These are phyloP conservation scores for Millerozyma miso DNA, from an alignment of 805 yeast genomes.

Conservation along the genomic window DNA sequence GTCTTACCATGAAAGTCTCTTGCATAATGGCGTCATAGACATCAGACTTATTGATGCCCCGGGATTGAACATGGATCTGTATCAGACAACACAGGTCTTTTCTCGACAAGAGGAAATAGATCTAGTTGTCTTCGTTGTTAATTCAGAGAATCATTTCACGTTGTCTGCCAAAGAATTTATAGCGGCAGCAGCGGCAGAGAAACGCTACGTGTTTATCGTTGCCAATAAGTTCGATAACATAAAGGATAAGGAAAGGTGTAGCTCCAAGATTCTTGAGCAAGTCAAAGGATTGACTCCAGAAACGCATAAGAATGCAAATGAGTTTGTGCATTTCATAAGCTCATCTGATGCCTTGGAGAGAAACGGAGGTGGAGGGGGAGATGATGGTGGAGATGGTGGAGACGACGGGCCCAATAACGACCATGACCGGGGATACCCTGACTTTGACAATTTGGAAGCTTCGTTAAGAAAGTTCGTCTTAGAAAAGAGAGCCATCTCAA, in stretches of 20 bases:
- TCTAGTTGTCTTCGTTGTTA: slow-evolving; percentile 90
- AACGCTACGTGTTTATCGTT: slow-evolving; percentile 87
- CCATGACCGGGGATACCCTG: slow-evolving; percentile 44
- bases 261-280: slow-evolving; percentile 72
- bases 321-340: slow-evolving; percentile 90
- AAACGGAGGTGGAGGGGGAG: slow-evolving; percentile 30
- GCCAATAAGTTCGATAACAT: slow-evolving; percentile 90
- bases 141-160: slow-evolving; percentile 94
- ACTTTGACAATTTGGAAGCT: slow-evolving; percentile 80
- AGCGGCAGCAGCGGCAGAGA: slow-evolving; percentile 84
- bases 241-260: slow-evolving; percentile 75
- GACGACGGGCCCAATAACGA: slow-evolving; percentile 27
- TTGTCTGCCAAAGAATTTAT: slow-evolving; percentile 92
- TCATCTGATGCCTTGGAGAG: slow-evolving; percentile 46
- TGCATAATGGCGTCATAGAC: slow-evolving; percentile 88
- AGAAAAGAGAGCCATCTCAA: slow-evolving; percentile 85
- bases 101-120: slow-evolving; percentile 97
- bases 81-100: slow-evolving; percentile 91
- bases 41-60: slow-evolving; percentile 95
- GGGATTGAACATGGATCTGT: slow-evolving; percentile 88
- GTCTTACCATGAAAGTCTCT: slow-evolving; percentile 59
- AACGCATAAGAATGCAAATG: slow-evolving; percentile 81
- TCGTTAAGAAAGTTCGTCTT: slow-evolving; percentile 80
- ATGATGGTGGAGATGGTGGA: slow-evolving; percentile 29
- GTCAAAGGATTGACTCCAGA: slow-evolving; percentile 84